Base-by-base conservation (phyloP, 2,329 filamentous ascomycete genomes). In the Cercospora janseana region DNA sequence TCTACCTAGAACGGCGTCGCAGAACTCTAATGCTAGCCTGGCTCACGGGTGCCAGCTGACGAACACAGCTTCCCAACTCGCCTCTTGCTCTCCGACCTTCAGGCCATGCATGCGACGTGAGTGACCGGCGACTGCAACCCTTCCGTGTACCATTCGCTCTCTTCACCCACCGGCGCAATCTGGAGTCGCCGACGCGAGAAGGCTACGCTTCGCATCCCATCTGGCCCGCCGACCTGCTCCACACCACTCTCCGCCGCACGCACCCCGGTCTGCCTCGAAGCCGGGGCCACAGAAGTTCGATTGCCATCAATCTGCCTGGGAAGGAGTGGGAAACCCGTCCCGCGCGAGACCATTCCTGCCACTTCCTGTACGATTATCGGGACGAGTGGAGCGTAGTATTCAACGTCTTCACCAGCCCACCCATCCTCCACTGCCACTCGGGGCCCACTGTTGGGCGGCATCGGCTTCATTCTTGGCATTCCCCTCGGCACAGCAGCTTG, bases 1-100 rank as follows among this genome's bases (percentile, higher is more conserved):
- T 52, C 47, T 37, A 34, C 49, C 26, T 46, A 28, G 34, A 48
- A 35, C 44, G 49, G 23, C 45, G 48, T 42, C 48, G 46, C 34
- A 49, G 54, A 57, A 58, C 51, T 58, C 52, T 58, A 57, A 56
- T 54, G 48, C 56, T 54, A 54, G 52, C 50, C 49, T 51, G 40
- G 40, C 43, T 44, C 49, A 49, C 41, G 49, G 31, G 50, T 52
- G 50, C 52, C 55, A 60, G 55, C 57, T 60, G 57, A 60, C 57
- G 57, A 57, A 54, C 46, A 35, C 44, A 46, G 44, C 32, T 23
- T 34, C n/a, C 52, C 42, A 40, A 47, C 48, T 51, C 34, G 44
- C 32, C 34, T 38, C 44, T 46, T 46, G 44, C 23, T 38, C 44
- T 21, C 24, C 31, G 44, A 27, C 28, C 42, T 34, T 29, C n/a